A percentile compares a stretch with the other conserved stretches of the same genome.
phyloP scores from a whole-genome alignment of 2,329 filamentous ascomycete genomes.

The Penicillium griseofulvum region DNA sequence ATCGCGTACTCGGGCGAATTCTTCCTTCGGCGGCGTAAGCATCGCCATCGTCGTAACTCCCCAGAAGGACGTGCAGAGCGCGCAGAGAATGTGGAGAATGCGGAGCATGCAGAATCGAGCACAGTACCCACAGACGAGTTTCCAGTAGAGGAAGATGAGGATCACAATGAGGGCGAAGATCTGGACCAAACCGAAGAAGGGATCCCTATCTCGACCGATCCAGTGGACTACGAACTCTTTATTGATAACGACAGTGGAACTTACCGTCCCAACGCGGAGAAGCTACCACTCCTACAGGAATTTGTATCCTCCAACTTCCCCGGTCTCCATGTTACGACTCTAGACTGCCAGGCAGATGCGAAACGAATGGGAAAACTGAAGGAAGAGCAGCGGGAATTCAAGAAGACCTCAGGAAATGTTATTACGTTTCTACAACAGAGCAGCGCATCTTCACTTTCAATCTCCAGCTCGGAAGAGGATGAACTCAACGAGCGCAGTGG shows the following conservation, averaged over 20 bases:
- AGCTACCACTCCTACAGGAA: slow-evolving; percentile 67
- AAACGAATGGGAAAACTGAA: slow-evolving; percentile 73
- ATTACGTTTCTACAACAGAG: slow-evolving; percentile 56
- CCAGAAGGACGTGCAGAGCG: slow-evolving; percentile 4
- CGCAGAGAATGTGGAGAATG: background rate
- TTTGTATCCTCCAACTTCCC: slow-evolving; percentile 74
- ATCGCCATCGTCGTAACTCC: slow-evolving; percentile 40
- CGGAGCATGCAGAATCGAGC: background rate
- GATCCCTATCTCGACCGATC: slow-evolving; percentile 50
- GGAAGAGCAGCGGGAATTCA: slow-evolving; percentile 67
- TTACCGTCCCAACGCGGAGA: slow-evolving; percentile 78
- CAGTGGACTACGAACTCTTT: slow-evolving; percentile 71
- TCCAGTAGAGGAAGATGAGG: slow-evolving; percentile 31
- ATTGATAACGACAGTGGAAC: slow-evolving; percentile 97
- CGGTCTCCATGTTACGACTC: slow-evolving; percentile 68
- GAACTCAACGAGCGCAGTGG: slow-evolving; percentile 50
- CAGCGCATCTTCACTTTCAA: slow-evolving; percentile 47
- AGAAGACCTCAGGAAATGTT: slow-evolving; percentile 61
- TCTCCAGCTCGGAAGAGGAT: slow-evolving; percentile 58
- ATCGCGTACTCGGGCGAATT: slow-evolving; percentile 93
- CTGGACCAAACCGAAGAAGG: slow-evolving; percentile 25
- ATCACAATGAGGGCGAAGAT: slow-evolving; percentile 41
- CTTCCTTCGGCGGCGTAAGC: slow-evolving; percentile 70
- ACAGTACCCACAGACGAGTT: slow-evolving; percentile 35
- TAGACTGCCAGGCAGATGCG: slow-evolving; percentile 72